These are phyloP conservation scores for Paragyromitra xinjiangensis DNA, from an alignment of 495 filamentous ascomycete species.

Conservation along the genomic window DNA sequence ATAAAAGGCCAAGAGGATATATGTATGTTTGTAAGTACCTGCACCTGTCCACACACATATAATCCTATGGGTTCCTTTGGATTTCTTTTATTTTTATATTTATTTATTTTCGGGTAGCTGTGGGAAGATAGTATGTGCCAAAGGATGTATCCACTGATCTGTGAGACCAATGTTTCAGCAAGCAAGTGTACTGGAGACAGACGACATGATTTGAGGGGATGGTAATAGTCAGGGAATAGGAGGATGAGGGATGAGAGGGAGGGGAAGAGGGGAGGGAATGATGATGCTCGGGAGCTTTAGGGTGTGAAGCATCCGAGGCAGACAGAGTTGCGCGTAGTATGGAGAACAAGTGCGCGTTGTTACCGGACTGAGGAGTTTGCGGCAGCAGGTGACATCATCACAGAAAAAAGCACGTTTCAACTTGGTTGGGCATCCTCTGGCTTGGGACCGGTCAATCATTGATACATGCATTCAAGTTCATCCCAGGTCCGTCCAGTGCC, in stretches of 20 bases:
- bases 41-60: conserved; percentile 14
- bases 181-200: conserved; percentile 35
- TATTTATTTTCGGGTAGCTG: neutral
- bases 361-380: conserved; percentile 8
- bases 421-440: neutral
- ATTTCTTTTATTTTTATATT: conserved; percentile 10
- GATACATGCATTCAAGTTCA: neutral
- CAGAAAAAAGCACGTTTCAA: neutral
- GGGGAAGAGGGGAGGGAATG: neutral
- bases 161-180: conserved; percentile 51
- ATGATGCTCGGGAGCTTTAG: conserved; percentile 34
- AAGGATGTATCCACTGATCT: conserved; percentile 36
- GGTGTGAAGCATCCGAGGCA: conserved; percentile 9
- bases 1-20: neutral
- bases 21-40: neutral
- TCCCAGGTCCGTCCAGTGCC: too few species aligned
- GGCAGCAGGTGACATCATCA: conserved; percentile 38
- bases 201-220: conserved; percentile 48
- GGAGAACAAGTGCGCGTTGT: conserved; percentile 32
- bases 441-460: too few species aligned
- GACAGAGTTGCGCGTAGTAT: conserved; percentile 17
- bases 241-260: neutral
- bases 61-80: conserved; percentile 15
- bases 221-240: neutral
- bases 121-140: conserved; percentile 14